Evolutionary conservation across 345 rosid species (phyloP).

Genomic region (Lepidium africanum): DNA sequence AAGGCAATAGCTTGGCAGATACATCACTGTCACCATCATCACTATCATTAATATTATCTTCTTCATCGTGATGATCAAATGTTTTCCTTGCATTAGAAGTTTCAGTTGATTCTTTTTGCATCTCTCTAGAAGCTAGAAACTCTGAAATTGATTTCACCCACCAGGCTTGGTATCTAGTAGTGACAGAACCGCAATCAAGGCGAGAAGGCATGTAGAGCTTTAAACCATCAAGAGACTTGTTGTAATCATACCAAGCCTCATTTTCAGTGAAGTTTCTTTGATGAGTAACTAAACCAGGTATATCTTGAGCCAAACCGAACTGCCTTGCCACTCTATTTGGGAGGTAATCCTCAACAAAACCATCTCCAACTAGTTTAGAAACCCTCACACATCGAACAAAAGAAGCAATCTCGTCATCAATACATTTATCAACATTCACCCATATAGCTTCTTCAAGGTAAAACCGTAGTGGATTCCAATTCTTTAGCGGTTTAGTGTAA

Average conservation of each 20-base stretch:
- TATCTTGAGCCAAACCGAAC: constrained; percentile 51
- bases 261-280: background rate
- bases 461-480: constrained; percentile 18
- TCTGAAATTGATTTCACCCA: too few relatives aligned
- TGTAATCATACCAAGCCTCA: constrained; percentile 24
- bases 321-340: constrained; percentile 51
- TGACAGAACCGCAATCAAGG: too few relatives aligned
- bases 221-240: constrained; percentile 14
- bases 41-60: too few relatives aligned
- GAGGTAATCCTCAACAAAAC: constrained; percentile 30
- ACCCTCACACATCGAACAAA: constrained; percentile 26
- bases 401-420: constrained; percentile 23
- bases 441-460: constrained; percentile 18
- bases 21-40: too few relatives aligned
- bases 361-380: constrained; percentile 32
- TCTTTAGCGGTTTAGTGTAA: constrained; percentile 1
- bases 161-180: too few relatives aligned
- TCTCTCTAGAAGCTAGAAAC: too few relatives aligned
- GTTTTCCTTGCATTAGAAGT: too few relatives aligned
- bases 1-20: too few relatives aligned
- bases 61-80: too few relatives aligned
- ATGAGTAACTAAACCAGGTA: constrained; percentile 21
- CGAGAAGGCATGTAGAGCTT: constrained; percentile 36
- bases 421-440: background rate
- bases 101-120: too few relatives aligned